Conservation (phyloP, 331 rosid genomes). For the Rhamnella rubrinervis region DNA sequence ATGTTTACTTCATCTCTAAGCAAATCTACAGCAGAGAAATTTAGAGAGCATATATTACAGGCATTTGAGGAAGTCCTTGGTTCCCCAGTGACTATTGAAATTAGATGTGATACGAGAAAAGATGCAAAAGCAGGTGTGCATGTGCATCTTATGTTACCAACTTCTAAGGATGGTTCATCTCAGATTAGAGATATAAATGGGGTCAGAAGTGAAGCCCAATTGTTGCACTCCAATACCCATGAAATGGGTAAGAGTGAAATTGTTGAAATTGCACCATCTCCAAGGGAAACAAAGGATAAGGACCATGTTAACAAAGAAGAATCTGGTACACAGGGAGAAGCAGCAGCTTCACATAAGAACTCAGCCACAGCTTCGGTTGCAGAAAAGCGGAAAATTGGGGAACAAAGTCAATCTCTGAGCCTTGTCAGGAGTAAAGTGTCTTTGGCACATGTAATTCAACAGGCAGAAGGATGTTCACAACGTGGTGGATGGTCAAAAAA, state of each 20-base stretch:
- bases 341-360: conserved; percentile 42
- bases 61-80: conserved; percentile 83
- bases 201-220: conserved; percentile 38
- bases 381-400: conserved; percentile 52
- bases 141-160: conserved; percentile 51
- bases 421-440: conserved; percentile 91
- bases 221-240: conserved; percentile 31
- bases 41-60: conserved; percentile 65
- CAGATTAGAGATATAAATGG: conserved; percentile 54
- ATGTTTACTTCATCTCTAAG: conserved; percentile 68
- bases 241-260: conserved; percentile 68
- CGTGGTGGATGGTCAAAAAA: conserved; percentile 80
- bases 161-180: conserved; percentile 44
- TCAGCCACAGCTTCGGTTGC: conserved; percentile 37
- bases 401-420: conserved; percentile 68
- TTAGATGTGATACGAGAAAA: conserved; percentile 65
- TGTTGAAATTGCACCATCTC: conserved; percentile 71
- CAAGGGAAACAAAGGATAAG: conserved; percentile 41
- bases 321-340: conserved; percentile 43
- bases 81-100: conserved; percentile 77
- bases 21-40: conserved; percentile 84
- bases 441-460: conserved; percentile 98
- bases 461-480: conserved; percentile 81
- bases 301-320: conserved; percentile 41
- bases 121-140: conserved; percentile 44